Evolutionary conservation across 495 filamentous ascomycete genomes (phyloP).

Genomic region (Penicillium fimorum): DNA sequence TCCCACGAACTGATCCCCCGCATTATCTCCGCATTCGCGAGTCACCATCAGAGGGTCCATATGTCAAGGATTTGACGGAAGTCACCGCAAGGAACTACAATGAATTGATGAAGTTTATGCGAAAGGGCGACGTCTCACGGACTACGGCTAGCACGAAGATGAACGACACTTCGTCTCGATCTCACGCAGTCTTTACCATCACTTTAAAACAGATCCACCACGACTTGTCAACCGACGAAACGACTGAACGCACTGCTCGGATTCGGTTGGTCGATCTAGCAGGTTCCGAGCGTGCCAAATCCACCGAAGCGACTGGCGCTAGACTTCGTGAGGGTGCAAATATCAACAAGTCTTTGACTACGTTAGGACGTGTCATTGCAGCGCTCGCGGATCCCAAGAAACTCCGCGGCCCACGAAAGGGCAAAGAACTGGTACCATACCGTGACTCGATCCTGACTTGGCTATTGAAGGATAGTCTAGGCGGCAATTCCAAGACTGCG

Average conservation of each 20-base stretch:
- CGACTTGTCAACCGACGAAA: constrained; percentile 90
- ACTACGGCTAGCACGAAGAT: constrained; percentile 98
- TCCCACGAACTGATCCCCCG: constrained; percentile 69
- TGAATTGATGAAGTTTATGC: constrained; percentile 89
- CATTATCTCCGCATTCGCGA: constrained; percentile 97
- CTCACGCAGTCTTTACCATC: constrained; percentile 96
- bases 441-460: constrained; percentile 97
- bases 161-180: constrained; percentile 95
- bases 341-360: constrained; percentile 98
- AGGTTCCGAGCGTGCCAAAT: constrained; percentile 90
- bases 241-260: constrained; percentile 86
- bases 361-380: constrained; percentile 94
- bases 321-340: constrained; percentile 92
- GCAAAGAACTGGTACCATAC: constrained; percentile 80
- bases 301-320: constrained; percentile 89
- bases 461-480: constrained; percentile 91
- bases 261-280: constrained; percentile 96
- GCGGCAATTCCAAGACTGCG: constrained; percentile 94
- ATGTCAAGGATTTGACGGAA: constrained; percentile 94
- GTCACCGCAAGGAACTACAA: constrained; percentile 76
- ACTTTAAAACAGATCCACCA: constrained; percentile 96
- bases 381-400: constrained; percentile 83
- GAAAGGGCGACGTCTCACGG: constrained; percentile 79
- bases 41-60: constrained; percentile 92
- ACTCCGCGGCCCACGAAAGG: constrained; percentile 49